Base-by-base conservation (phyloP, 2,329 filamentous ascomycete genomes). In the Coleophoma crateriformis region DNA sequence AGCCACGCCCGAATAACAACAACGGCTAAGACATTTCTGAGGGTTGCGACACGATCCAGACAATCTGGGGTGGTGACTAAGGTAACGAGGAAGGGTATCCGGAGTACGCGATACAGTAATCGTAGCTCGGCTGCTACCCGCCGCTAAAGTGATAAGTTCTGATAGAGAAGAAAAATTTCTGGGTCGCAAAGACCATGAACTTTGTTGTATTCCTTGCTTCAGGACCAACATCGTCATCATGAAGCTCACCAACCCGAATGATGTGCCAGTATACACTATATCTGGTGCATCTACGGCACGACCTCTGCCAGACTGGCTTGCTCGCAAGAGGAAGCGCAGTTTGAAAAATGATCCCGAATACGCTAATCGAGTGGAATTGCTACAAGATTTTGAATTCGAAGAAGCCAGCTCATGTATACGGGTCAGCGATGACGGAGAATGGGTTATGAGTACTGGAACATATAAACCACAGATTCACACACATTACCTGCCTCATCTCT, bases 301-400 rank as follows among this genome's bases (percentile, higher is more conserved):
- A 22, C 88, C 89, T 17, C 78, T 99, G 32, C 94, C 94, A 53
- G 94, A 99, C 71, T 99, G 94, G 91, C 87, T 99, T 53, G 87
- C 90, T 33, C 81, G 90, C 57, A 86, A 90, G 61, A 79, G 92
- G 66, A 97, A 96, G 76, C 81, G 88, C 66, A 95, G 88, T 64
- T 73, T 96, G 59, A 97, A 97, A 70, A 84, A 92, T 58, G 92
- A 97, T 65, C 78, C 87, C 52, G 92, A 96, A 65, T 97, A 92
- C 70, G 86, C 91, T 55, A 96, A 90, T 67, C 87, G 94, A 57
- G 85, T 99, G 60, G 94, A 99, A 69, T 77, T 99, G 50, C 79
- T 99, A 35, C 94, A 99, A 64, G 94, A 99, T 65, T 99, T 99
- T 68, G 91, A 95, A 64, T 97, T 99, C 62, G 91, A 96, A 62